Evolutionary conservation across 2,329 filamentous ascomycete species (phyloP).

Genomic region (Pyrenophora tritici-repentis): DNA sequence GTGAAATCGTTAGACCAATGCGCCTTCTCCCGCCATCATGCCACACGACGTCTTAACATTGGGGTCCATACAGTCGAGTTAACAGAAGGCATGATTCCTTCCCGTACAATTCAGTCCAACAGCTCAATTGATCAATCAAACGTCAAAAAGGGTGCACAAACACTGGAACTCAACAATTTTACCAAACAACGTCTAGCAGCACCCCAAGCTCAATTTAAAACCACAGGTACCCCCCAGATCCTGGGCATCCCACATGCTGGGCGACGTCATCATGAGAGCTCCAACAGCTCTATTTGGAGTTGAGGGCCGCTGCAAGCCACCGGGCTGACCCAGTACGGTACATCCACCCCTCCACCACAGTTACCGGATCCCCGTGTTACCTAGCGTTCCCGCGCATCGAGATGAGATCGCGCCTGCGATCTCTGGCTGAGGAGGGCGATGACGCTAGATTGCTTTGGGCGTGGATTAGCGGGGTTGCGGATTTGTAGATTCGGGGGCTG

Average conservation of each 20-base stretch:
- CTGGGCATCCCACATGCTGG: neutral
- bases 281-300: conserved; percentile 17
- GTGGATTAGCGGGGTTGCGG: neutral
- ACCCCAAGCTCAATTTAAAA: neutral
- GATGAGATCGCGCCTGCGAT: neutral
- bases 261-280: conserved; percentile 28
- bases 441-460: conserved; percentile 3
- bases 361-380: neutral
- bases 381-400: conserved; percentile 4
- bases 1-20: neutral
- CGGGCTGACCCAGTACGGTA: neutral
- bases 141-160: neutral
- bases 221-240: too few species aligned
- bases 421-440: neutral
- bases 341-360: neutral
- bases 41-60: too few species aligned
- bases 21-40: too few species aligned
- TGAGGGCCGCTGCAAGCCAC: conserved; percentile 9
- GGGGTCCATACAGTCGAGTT: conserved; percentile 3
- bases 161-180: too few species aligned
- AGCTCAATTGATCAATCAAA: neutral
- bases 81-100: conserved; percentile 8
- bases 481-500: neutral
- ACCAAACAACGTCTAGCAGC: neutral
- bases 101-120: neutral